Evolutionary conservation across 495 filamentous ascomycete genomes (phyloP).

Genomic region (Daldinia childiae): DNA sequence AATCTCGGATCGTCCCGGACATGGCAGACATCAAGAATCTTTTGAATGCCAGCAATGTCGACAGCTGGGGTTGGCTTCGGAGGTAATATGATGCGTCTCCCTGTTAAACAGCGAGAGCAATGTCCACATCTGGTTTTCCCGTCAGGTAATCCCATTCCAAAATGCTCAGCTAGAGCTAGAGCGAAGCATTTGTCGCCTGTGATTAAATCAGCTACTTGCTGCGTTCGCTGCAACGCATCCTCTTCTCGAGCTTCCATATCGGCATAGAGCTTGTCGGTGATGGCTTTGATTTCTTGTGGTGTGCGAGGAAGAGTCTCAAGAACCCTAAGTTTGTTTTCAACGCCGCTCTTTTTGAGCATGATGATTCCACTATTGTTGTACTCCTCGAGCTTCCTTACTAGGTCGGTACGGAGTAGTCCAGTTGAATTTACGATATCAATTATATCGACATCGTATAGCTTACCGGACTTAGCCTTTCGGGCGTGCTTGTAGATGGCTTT

Average conservation of each 20-base stretch:
- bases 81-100: conserved; percentile 48
- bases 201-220: conserved; percentile 60
- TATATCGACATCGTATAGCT: conserved; percentile 56
- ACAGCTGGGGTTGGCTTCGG: conserved; percentile 39
- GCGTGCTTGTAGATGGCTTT: conserved; percentile 49
- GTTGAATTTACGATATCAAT: conserved; percentile 38
- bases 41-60: conserved; percentile 48
- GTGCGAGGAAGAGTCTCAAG: conserved; percentile 56
- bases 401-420: conserved; percentile 49
- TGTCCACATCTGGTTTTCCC: conserved; percentile 57
- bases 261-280: conserved; percentile 56
- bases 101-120: conserved; percentile 63
- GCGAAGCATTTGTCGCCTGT: conserved; percentile 60
- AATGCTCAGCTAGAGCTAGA: conserved; percentile 59
- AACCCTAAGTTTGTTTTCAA: conserved; percentile 61
- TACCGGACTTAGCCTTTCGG: conserved; percentile 43
- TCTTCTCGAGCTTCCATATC: conserved; percentile 60
- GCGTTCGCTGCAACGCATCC: conserved; percentile 57
- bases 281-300: conserved; percentile 45
- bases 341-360: conserved; percentile 57
- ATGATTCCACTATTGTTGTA: conserved; percentile 56
- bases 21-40: conserved; percentile 50
- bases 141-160: conserved; percentile 60
- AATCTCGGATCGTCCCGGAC: conserved; percentile 65
- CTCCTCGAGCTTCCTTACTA: conserved; percentile 61